These are phyloP conservation scores for Phyllosticta capitalensis DNA, from an alignment of 2,329 filamentous ascomycete species.

Conservation along the genomic window DNA sequence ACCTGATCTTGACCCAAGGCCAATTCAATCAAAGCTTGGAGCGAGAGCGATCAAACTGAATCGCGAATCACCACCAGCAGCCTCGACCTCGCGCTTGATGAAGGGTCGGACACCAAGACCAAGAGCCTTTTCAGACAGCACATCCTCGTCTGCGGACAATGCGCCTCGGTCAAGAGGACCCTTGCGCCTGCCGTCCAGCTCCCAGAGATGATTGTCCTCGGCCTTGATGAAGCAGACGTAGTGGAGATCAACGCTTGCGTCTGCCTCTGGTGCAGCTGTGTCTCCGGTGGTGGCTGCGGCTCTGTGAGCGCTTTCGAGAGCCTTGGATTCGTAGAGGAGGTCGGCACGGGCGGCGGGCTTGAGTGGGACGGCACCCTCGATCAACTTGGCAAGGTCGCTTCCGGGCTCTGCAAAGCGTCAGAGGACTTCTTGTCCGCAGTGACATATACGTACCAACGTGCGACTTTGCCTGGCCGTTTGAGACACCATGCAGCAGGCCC, in stretches of 20 bases:
- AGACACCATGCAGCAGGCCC: constrained; percentile 44
- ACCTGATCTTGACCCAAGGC: background rate
- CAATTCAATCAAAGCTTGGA: constrained; percentile 43
- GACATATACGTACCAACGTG: constrained; percentile 25
- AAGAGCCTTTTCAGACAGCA: constrained; percentile 61
- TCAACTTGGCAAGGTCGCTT: constrained; percentile 54
- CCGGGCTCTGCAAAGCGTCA: constrained; percentile 29
- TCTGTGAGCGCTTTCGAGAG: constrained; percentile 69
- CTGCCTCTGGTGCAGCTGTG: constrained; percentile 65
- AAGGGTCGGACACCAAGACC: constrained; percentile 57
- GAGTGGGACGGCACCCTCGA: constrained; percentile 62
- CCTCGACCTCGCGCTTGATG: constrained; percentile 46
- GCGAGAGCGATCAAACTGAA: constrained; percentile 56
- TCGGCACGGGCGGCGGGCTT: constrained; percentile 56
- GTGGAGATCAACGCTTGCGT: constrained; percentile 82
- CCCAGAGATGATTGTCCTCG: constrained; percentile 60
- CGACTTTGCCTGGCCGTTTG: constrained; percentile 38
- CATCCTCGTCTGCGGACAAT: constrained; percentile 36
- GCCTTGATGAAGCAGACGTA: constrained; percentile 91
- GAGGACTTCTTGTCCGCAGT: background rate
- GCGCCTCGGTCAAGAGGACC: constrained; percentile 58
- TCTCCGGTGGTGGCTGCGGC: constrained; percentile 69
- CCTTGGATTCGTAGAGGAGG: constrained; percentile 66
- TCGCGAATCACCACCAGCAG: constrained; percentile 48
- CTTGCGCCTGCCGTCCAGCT: constrained; percentile 66